A percentile compares a stretch with the other conserved stretches of the same genome.
phyloP scores from a whole-genome alignment of 2,329 filamentous ascomycete species.

The Raffaelea deltoideospora region DNA sequence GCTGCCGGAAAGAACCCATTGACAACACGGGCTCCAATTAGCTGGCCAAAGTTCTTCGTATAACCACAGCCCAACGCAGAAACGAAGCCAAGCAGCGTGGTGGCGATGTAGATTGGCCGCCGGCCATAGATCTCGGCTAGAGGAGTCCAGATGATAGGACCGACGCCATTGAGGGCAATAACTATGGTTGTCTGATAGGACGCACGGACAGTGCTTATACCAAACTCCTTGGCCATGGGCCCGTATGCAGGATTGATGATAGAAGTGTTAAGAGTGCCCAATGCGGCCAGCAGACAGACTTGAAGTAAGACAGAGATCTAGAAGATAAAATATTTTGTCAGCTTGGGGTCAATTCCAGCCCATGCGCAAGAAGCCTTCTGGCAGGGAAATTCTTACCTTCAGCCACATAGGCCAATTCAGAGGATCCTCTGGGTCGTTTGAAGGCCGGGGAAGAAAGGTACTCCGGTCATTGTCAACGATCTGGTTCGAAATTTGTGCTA shows the following conservation, averaged over 20 bases:
- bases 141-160: conserved; percentile 10
- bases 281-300: conserved; percentile 13
- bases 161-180: conserved; percentile 12
- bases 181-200: conserved; percentile 15
- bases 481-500: background rate
- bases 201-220: conserved; percentile 10
- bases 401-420: conserved; percentile 4
- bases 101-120: conserved; percentile 12
- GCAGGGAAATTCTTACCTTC: conserved; percentile 2
- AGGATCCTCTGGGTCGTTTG: conserved; percentile 5
- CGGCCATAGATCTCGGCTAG: conserved; percentile 12
- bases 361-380: background rate
- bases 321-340: conserved; percentile 8
- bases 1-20: conserved; percentile 15
- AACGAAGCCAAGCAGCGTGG: conserved; percentile 10
- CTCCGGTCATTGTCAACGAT: conserved; percentile 1
- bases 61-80: conserved; percentile 10
- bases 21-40: conserved; percentile 13
- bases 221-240: conserved; percentile 10
- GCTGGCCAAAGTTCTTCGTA: conserved; percentile 7
- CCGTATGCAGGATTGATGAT: conserved; percentile 13
- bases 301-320: conserved; percentile 15
- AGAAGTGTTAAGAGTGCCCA: conserved; percentile 12
- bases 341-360: background rate
- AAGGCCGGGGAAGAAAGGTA: conserved; percentile 2